Base-by-base conservation (phyloP, 2,329 filamentous ascomycete species). In the Tolypocladium pustulatum region DNA sequence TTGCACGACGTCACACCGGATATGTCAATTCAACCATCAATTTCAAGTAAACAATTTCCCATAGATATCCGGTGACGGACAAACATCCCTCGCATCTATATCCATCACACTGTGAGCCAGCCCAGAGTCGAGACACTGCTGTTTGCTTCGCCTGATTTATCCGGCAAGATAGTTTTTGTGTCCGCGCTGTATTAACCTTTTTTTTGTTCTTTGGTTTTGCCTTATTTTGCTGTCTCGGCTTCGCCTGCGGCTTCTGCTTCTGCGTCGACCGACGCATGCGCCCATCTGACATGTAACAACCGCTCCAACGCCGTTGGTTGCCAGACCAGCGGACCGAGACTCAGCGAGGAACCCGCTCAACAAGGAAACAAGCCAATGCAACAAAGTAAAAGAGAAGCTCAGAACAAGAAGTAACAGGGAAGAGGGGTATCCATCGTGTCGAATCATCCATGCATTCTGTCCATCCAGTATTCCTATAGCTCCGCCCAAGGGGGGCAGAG, bases 401-500 rank as follows among this genome's bases (percentile, higher is more conserved):
- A 60, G 61, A 62, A 60, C 32, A 58, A 51, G 57, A 58, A 66
- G 66, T 67, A 69, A 65, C 61, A 67, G 64, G 65, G 67, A 65
- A 66, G 64, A 67, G 68, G 73, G 73, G 73, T 76, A 76, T 76
- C 73, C 74, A 69, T 76, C 73, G 65, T 74, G 66, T 72, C 69
- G 68, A 72, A 69, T 76, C 73, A 67, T 76, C 71, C 73, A 75
- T 74, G 65, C 74, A 73, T 74, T 75, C 73, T 74, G 68, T 67
- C 71, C 71, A 65, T 72, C 66, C 68, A 64, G 65, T 68, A 69
- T 67, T 68, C 68, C 65, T 66, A 49, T 53, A 43, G 22, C 57
- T 55, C 51, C 60, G 58, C 60, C 54, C 54, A 56, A 43, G 32
- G 27, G 32, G 27, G 37, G 40, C 46, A 53, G 62, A 53, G 60